These are phyloP conservation scores for Phaeotremella skinneri DNA, from an alignment of 768 basidiomycete genomes.

Conservation along the genomic window DNA sequence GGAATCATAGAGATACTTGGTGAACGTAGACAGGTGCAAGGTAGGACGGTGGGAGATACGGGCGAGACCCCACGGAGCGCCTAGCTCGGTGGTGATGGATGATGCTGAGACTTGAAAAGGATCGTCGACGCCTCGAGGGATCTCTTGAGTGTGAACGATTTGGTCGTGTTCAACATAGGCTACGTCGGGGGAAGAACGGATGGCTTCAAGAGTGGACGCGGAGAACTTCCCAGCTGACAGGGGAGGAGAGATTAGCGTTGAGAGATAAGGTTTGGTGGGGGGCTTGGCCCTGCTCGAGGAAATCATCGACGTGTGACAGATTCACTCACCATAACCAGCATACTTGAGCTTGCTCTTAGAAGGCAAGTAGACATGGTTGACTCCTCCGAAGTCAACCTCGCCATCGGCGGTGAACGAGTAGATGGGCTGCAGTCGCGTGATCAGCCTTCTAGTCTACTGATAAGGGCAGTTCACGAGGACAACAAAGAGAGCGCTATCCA, in stretches of 20 bases:
- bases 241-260: constrained; percentile 3
- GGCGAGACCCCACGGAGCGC: constrained; percentile 73
- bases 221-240: constrained; percentile 68
- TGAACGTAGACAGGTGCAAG: constrained; percentile 78
- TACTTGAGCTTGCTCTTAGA: constrained; percentile 66
- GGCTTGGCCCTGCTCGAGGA: background rate
- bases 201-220: constrained; percentile 64
- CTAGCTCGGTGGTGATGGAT: constrained; percentile 31
- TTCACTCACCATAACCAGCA: constrained; percentile 49
- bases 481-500: too few species aligned
- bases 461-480: too few species aligned
- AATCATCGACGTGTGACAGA: constrained; percentile 1
- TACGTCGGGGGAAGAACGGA: constrained; percentile 83
- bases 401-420: constrained; percentile 27
- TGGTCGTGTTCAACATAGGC: constrained; percentile 92
- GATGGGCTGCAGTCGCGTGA: constrained; percentile 51
- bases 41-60: constrained; percentile 81
- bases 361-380: constrained; percentile 68
- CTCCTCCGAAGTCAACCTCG: constrained; percentile 44
- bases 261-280: background rate
- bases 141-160: constrained; percentile 72
- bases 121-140: constrained; percentile 48
- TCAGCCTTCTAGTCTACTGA: constrained; percentile 51
- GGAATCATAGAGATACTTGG: constrained; percentile 68
- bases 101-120: constrained; percentile 10